Conservation (phyloP, 2,329 filamentous ascomycete species). For the Cytospora schulzeri region DNA sequence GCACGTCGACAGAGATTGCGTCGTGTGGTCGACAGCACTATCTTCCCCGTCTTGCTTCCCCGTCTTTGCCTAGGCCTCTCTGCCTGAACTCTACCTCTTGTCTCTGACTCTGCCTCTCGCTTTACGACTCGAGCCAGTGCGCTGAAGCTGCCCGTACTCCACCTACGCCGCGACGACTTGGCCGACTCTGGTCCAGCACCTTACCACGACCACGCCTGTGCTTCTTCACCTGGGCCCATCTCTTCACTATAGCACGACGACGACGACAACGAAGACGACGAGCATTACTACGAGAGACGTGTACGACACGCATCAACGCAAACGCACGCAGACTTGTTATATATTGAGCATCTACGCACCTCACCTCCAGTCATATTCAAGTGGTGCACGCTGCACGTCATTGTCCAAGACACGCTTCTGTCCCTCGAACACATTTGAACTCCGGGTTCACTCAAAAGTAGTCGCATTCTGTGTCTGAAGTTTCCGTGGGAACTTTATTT, state of each 20-base stretch:
- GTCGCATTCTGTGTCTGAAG: not conserved
- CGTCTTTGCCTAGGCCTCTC: not conserved
- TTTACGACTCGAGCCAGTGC: not conserved
- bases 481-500: not conserved
- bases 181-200: not conserved
- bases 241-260: slow-evolving; percentile 6
- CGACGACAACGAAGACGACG: slow-evolving; percentile 3
- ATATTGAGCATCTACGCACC: slow-evolving; percentile 7
- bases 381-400: not conserved
- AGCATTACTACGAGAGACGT: not conserved
- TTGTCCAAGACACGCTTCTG: not conserved
- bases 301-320: not conserved
- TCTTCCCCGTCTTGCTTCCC: not conserved
- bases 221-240: slow-evolving; percentile 4
- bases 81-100: not conserved
- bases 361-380: not conserved
- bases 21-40: slow-evolving; percentile 15
- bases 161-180: slow-evolving; percentile 16
- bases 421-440: slow-evolving; percentile 4
- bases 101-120: slow-evolving; percentile 3
- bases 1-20: slow-evolving; percentile 21
- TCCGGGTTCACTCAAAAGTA: not conserved
- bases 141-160: not conserved
- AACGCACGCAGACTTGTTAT: not conserved
- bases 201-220: slow-evolving; percentile 7